phyloP scores from a whole-genome alignment of 2,329 filamentous ascomycete species.

The Aspergillus versicolor region DNA sequence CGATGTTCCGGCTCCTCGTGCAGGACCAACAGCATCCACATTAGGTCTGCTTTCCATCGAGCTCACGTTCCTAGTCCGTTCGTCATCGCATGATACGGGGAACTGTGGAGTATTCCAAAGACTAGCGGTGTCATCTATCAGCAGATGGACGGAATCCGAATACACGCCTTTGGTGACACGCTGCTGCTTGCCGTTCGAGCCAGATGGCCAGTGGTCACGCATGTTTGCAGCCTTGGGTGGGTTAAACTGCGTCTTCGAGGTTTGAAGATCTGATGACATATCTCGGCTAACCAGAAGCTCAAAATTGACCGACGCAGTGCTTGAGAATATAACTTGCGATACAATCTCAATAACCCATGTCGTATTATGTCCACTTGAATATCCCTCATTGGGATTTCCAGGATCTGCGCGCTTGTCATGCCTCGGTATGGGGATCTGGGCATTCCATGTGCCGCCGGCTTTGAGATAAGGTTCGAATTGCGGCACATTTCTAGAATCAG shows the following conservation, averaged over 20 bases:
- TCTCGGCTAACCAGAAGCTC: conserved; percentile 85
- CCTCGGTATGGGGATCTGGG: conserved; percentile 76
- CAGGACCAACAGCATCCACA: conserved; percentile 41
- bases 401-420: conserved; percentile 62
- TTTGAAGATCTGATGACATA: conserved; percentile 71
- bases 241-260: conserved; percentile 51
- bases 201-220: conserved; percentile 70
- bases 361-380: conserved; percentile 51
- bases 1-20: background rate
- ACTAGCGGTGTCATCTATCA: conserved; percentile 82
- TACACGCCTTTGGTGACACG: conserved; percentile 74
- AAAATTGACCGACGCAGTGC: conserved; percentile 80
- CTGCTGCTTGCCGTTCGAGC: conserved; percentile 54
- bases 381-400: conserved; percentile 10
- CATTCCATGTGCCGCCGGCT: conserved; percentile 83
- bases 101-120: conserved; percentile 91
- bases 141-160: conserved; percentile 74
- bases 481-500: conserved; percentile 71
- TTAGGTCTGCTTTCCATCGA: too few relatives aligned
- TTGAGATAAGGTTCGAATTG: conserved; percentile 97
- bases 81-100: conserved; percentile 56
- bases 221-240: conserved; percentile 66
- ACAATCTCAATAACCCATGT: conserved; percentile 90
- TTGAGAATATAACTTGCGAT: conserved; percentile 92
- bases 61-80: conserved; percentile 7